phyloP scores from a whole-genome alignment of 208 protist species.

The Porcisia hertigi region DNA sequence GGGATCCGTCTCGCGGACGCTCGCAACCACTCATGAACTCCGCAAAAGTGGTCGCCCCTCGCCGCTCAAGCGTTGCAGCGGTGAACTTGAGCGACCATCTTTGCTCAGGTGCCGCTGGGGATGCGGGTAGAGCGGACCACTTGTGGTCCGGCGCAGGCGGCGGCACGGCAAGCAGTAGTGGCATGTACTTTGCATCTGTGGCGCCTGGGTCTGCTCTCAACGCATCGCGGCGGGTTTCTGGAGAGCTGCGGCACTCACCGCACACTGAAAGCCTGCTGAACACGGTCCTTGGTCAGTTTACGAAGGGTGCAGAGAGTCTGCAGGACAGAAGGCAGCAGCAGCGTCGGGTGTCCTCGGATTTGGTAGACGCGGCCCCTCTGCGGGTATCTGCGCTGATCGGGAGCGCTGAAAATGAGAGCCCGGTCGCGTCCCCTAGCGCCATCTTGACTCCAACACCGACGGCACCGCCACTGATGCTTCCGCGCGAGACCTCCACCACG shows the following conservation, averaged over 20 bases:
- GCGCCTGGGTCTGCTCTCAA: slow-evolving; percentile 8
- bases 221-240: neutral
- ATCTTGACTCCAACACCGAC: slow-evolving; percentile 4
- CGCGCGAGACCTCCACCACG: neutral
- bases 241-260: slow-evolving; percentile 17
- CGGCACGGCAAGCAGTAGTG: neutral
- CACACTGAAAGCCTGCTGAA: slow-evolving; percentile 28
- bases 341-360: neutral
- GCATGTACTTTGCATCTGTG: slow-evolving; percentile 6
- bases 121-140: neutral
- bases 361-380: neutral
- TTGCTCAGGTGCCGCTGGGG: neutral
- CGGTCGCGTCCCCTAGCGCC: neutral
- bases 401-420: neutral
- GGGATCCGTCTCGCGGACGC: neutral
- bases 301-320: neutral
- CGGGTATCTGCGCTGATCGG: neutral
- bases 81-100: slow-evolving; percentile 18
- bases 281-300: slow-evolving; percentile 8
- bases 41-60: slow-evolving; percentile 26
- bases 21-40: slow-evolving; percentile 8
- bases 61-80: slow-evolving; percentile 23
- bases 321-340: neutral
- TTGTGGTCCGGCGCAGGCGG: neutral
- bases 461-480: slow-evolving; percentile 10